Percentiles rank a stretch among this genome's conserved stretches.
Conservation (phyloP, 1,284 basidiomycete species). For the Fomitopsis palustris region DNA sequence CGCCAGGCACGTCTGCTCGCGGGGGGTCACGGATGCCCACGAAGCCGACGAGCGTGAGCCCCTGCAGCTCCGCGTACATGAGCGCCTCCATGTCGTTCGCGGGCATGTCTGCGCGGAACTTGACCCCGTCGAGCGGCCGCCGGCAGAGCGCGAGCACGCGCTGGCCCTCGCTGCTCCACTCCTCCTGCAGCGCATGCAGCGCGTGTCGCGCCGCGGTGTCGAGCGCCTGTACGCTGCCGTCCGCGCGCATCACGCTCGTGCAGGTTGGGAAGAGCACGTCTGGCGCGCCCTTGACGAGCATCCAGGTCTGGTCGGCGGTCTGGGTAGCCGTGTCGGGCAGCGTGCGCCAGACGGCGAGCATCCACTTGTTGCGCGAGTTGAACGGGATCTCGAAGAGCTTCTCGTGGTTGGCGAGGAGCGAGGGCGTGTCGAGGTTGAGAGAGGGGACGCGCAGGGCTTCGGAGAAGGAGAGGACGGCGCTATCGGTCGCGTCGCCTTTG, state of each 20-base stretch:
- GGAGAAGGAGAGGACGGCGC: slow-evolving; percentile 57
- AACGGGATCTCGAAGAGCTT: slow-evolving; percentile 49
- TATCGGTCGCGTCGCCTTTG: slow-evolving; percentile 65
- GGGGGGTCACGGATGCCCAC: slow-evolving; percentile 66
- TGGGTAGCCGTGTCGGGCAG: slow-evolving; percentile 5
- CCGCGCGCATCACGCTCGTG: slow-evolving; percentile 33
- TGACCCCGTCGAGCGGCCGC: slow-evolving; percentile 25
- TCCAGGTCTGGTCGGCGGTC: slow-evolving; percentile 20
- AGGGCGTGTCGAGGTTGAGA: slow-evolving; percentile 17
- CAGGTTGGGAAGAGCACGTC: slow-evolving; percentile 54
- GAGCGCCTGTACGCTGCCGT: slow-evolving; percentile 35
- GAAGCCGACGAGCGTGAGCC: slow-evolving; percentile 58
- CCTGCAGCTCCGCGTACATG: slow-evolving; percentile 34
- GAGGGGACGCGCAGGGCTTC: slow-evolving; percentile 36
- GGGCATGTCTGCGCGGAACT: slow-evolving; percentile 23
- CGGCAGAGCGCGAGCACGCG: slow-evolving; percentile 53
- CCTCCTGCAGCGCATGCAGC: slow-evolving; percentile 39
- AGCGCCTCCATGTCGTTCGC: slow-evolving; percentile 36
- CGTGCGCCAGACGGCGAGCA: slow-evolving; percentile 42
- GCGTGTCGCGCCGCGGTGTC: slow-evolving; percentile 21
- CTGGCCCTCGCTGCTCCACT: slow-evolving; percentile 56
- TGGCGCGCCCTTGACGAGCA: slow-evolving; percentile 57
- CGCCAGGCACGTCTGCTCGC: slow-evolving; percentile 53
- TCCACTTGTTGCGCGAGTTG: slow-evolving; percentile 69
- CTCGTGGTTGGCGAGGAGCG: slow-evolving; percentile 25